phyloP scores from a whole-genome alignment of 495 filamentous ascomycete genomes.

The Penicillium simplicissimum region DNA sequence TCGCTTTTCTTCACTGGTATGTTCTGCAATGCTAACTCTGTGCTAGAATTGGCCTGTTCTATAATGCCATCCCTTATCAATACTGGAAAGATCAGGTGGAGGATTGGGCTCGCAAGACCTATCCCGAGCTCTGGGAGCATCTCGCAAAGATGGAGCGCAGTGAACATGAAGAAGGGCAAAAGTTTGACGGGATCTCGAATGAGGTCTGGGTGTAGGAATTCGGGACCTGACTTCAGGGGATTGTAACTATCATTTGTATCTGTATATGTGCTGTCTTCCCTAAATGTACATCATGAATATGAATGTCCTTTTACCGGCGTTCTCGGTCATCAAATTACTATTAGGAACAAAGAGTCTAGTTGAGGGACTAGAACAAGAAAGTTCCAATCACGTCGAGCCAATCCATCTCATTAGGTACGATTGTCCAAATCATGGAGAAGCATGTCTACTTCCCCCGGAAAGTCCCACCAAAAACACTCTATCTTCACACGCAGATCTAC shows the following conservation, averaged over 20 bases:
- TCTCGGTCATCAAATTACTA: too few species aligned
- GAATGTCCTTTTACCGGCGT: neutral
- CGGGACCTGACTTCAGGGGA: neutral
- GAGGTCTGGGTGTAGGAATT: conserved; percentile 21
- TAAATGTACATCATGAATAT: neutral
- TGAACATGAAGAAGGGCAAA: conserved; percentile 40
- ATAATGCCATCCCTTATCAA: conserved; percentile 64
- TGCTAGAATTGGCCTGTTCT: conserved; percentile 66
- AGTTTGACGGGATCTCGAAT: conserved; percentile 39
- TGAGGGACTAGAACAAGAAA: too few species aligned
- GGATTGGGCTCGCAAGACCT: conserved; percentile 65
- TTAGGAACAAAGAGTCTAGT: too few species aligned
- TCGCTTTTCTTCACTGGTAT: neutral
- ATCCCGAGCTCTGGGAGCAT: conserved; percentile 67
- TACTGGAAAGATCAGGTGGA: conserved; percentile 66
- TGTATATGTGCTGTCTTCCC: neutral
- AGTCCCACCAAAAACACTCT: too few species aligned
- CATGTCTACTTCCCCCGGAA: too few species aligned
- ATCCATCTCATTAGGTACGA: too few species aligned
- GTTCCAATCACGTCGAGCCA: too few species aligned
- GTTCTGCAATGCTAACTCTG: conserved; percentile 29
- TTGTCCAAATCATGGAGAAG: too few species aligned
- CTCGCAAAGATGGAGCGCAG: conserved; percentile 42
- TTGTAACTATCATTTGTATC: neutral
- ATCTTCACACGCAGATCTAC: too few species aligned